phyloP scores from a whole-genome alignment of 371 early-diverging fungal species.

The Apophysomyces trapeziformis region DNA sequence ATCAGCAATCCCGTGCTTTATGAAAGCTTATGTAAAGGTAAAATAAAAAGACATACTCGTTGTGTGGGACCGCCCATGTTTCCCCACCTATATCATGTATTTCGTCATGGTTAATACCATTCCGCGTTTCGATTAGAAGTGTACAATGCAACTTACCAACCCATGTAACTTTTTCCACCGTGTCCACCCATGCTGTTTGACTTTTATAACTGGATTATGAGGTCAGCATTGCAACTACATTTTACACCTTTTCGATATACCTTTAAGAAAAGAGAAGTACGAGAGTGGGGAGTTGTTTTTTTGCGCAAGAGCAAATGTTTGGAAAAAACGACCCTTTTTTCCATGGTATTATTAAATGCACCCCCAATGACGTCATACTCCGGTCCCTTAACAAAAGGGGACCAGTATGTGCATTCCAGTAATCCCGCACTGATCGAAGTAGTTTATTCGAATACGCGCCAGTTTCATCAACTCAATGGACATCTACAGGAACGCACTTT shows the following conservation, averaged over 20 bases:
- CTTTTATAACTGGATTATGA: neutral
- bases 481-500: too few species aligned
- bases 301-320: neutral
- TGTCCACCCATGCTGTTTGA: constrained; percentile 41
- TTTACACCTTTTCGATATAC: neutral
- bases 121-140: too few species aligned
- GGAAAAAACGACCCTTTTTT: neutral
- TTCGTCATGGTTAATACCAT: neutral
- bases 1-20: neutral
- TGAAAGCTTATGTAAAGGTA: too few species aligned
- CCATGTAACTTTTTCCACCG: constrained; percentile 46
- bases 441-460: too few species aligned
- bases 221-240: too few species aligned
- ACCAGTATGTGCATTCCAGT: too few species aligned
- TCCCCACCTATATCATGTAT: constrained; percentile 64
- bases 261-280: neutral
- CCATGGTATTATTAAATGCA: neutral
- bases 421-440: too few species aligned
- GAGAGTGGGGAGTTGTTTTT: constrained; percentile 9
- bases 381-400: too few species aligned
- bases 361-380: too few species aligned
- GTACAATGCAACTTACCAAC: constrained; percentile 32
- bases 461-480: too few species aligned
- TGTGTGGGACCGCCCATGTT: constrained; percentile 77
- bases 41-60: constrained; percentile 35